Conservation (phyloP, 192 early-diverging fungal species). For the Entophlyctis luteolus region DNA sequence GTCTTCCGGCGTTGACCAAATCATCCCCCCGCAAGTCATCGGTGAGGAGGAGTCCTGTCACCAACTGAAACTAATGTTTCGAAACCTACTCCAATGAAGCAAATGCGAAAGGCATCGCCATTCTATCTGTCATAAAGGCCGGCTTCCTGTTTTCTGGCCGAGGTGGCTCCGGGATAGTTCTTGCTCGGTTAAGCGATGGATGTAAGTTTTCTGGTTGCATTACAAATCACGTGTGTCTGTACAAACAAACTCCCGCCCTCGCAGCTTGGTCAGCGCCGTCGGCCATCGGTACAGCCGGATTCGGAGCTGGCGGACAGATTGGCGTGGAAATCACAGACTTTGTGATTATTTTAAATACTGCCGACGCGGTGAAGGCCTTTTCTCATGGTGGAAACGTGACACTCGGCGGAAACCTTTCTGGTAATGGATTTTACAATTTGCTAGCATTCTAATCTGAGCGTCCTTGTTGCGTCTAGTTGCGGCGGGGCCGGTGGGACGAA, state of each 20-base stretch:
- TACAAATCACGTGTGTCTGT: not conserved
- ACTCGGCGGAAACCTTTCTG: conserved; percentile 44
- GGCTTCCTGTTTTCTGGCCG: conserved; percentile 86
- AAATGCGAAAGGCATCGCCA: conserved; percentile 86
- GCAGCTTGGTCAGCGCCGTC: conserved; percentile 82
- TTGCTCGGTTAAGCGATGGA: conserved; percentile 53
- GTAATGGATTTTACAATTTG: not conserved
- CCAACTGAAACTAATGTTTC: too few relatives aligned
- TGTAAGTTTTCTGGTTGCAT: conserved; percentile 4
- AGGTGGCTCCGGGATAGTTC: conserved; percentile 82
- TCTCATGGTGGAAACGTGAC: conserved; percentile 54
- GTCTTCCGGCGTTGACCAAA: conserved; percentile 36
- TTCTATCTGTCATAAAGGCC: conserved; percentile 90
- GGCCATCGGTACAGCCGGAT: conserved; percentile 55
- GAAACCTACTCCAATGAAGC: too few relatives aligned
- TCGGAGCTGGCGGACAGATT: conserved; percentile 54
- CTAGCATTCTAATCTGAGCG: too few relatives aligned
- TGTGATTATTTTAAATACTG: conserved; percentile 57
- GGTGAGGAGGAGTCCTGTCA: too few relatives aligned
- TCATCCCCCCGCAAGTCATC: conserved; percentile 47
- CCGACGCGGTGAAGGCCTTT: conserved; percentile 51
- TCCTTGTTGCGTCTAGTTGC: too few relatives aligned
- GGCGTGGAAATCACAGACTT: conserved; percentile 55
- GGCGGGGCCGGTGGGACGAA: conserved; percentile 53
- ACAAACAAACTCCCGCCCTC: not conserved